These are phyloP conservation scores for Lichenothelia convexa DNA, from an alignment of 495 filamentous ascomycete species.

Conservation along the genomic window DNA sequence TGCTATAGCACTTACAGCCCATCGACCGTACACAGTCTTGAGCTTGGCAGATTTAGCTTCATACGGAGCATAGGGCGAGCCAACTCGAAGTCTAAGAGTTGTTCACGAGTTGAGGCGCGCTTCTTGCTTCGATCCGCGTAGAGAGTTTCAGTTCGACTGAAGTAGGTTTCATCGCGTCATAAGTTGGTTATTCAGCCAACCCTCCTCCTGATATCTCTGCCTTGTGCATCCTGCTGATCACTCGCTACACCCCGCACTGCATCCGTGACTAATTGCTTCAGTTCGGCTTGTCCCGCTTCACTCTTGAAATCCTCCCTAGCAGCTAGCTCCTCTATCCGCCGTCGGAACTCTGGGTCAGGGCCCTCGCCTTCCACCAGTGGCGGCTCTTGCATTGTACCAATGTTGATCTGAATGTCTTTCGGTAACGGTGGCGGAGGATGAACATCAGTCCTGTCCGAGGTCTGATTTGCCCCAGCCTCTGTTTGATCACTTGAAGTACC, in stretches of 20 bases:
- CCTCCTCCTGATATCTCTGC: neutral
- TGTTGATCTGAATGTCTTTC: slow-evolving; percentile 17
- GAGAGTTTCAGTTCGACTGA: too few species aligned
- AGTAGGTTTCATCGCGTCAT: too few species aligned
- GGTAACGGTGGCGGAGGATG: slow-evolving; percentile 22
- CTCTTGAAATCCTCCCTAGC: slow-evolving; percentile 23
- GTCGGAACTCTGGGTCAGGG: slow-evolving; percentile 26
- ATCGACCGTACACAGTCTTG: too few species aligned
- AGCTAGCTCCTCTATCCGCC: slow-evolving; percentile 26
- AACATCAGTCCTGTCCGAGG: slow-evolving; percentile 3
- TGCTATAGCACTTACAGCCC: too few species aligned
- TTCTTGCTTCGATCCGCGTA: too few species aligned
- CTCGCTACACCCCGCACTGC: slow-evolving; percentile 18
- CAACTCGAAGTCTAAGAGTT: too few species aligned
- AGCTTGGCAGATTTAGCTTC: too few species aligned
- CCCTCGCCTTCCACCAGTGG: slow-evolving; percentile 12
- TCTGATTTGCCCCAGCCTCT: neutral
- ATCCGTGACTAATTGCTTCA: slow-evolving; percentile 23
- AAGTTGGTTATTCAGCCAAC: neutral
- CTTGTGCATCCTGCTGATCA: slow-evolving; percentile 1
- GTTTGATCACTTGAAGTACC: neutral
- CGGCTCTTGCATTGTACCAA: slow-evolving; percentile 18
- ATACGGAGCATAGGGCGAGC: too few species aligned
- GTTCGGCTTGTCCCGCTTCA: slow-evolving; percentile 22
- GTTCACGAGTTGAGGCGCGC: too few species aligned